Evolutionary conservation across 1,284 basidiomycete genomes (phyloP).

Genomic region (Inonotus hispidus): DNA sequence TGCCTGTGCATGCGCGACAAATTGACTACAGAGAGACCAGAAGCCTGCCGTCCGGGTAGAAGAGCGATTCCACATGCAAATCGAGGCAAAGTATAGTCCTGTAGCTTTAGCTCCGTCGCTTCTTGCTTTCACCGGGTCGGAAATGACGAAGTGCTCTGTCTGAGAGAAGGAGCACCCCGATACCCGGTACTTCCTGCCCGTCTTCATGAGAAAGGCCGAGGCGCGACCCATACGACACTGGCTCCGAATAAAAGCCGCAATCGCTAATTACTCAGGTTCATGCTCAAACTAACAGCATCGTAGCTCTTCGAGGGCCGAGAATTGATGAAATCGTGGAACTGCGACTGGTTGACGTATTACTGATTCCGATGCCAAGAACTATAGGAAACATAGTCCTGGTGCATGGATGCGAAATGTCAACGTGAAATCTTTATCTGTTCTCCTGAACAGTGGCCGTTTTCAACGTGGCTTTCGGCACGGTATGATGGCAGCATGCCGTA

Average conservation of each 20-base stretch:
- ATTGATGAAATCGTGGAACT: background rate
- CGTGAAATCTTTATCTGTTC: background rate
- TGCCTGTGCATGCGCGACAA: too few species aligned
- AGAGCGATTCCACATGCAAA: too few species aligned
- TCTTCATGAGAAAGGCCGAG: background rate
- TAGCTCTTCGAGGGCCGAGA: background rate
- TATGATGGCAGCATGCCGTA: too few species aligned
- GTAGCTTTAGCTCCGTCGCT: too few species aligned
- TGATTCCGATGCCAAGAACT: background rate
- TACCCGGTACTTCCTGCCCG: background rate
- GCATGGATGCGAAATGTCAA: background rate
- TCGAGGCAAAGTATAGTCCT: too few species aligned
- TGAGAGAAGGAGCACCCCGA: background rate
- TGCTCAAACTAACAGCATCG: background rate
- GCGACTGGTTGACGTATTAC: background rate
- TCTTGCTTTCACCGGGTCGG: too few species aligned
- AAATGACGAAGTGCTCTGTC: too few species aligned
- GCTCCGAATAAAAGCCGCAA: background rate
- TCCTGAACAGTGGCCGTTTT: too few species aligned
- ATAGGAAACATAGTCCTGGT: background rate
- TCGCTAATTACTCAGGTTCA: background rate
- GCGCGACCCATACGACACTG: background rate
- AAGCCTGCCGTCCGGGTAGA: too few species aligned
- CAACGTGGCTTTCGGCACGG: too few species aligned
- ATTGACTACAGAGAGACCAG: too few species aligned